These are phyloP conservation scores for Chlamydomonas schloesseri DNA, from an alignment of 139 green algal genomes.

Conservation along the genomic window DNA sequence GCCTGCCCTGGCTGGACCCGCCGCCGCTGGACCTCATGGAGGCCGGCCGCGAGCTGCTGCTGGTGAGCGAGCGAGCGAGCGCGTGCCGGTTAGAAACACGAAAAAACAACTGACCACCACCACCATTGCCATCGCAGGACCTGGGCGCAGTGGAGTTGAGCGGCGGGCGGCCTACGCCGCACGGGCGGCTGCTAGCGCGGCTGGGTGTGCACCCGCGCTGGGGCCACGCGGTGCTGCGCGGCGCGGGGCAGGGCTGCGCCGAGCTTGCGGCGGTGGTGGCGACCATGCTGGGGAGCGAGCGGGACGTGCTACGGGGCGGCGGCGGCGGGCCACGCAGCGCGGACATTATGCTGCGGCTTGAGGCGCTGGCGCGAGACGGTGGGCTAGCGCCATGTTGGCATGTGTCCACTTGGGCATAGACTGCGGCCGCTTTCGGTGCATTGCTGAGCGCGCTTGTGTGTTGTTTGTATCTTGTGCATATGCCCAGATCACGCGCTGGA, in stretches of 20 bases:
- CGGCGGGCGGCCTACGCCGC: conserved; percentile 15
- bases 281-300: conserved; percentile 50
- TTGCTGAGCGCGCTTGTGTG: no score
- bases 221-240: conserved; percentile 60
- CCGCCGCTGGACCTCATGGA: conserved; percentile 50
- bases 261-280: conserved; percentile 59
- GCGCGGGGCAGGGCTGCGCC: conserved; percentile 14
- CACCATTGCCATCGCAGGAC: no score
- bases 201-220: conserved; percentile 60
- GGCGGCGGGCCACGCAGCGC: conserved; percentile 26
- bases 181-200: conserved; percentile 48
- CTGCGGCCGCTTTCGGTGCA: no score
- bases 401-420: no score
- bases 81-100: no score
- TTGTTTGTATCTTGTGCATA: no score
- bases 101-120: no score
- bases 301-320: conserved; percentile 53
- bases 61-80: not conserved
- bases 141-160: conserved; percentile 59
- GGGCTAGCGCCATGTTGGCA: no score
- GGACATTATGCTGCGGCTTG: conserved; percentile 51
- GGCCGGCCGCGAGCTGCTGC: conserved; percentile 58
- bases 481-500: conserved; percentile 32
- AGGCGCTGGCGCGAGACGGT: conserved; percentile 48
- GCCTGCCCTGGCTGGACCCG: conserved; percentile 73